phyloP scores from a whole-genome alignment of 2,329 filamentous ascomycete genomes.

The Fusarium penzigii region DNA sequence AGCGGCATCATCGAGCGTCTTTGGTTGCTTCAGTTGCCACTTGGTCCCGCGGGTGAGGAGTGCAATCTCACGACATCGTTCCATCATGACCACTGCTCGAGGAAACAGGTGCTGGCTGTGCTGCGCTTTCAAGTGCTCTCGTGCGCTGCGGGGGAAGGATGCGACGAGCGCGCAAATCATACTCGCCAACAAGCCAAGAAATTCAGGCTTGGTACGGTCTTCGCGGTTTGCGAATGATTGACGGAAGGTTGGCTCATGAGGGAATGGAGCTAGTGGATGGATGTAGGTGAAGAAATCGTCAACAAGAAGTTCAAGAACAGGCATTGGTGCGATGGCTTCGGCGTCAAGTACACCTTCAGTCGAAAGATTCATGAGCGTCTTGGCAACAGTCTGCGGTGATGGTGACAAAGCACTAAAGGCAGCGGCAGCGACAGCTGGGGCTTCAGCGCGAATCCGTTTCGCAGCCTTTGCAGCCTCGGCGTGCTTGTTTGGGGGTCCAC shows the following conservation, averaged over 20 bases:
- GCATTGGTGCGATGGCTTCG: constrained; percentile 71
- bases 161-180: constrained; percentile 76
- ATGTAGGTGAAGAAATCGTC: constrained; percentile 86
- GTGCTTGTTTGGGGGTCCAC: constrained; percentile 61
- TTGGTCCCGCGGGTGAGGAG: constrained; percentile 64
- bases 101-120: constrained; percentile 66
- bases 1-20: constrained; percentile 58
- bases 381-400: constrained; percentile 48
- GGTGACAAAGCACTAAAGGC: constrained; percentile 36
- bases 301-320: constrained; percentile 67
- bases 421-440: constrained; percentile 12
- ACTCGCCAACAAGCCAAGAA: constrained; percentile 69
- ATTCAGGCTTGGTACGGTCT: constrained; percentile 65
- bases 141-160: constrained; percentile 72
- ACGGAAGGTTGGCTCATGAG: constrained; percentile 76
- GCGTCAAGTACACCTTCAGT: constrained; percentile 51
- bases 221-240: constrained; percentile 67
- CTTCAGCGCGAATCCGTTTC: constrained; percentile 47
- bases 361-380: constrained; percentile 50
- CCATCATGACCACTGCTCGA: constrained; percentile 67
- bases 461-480: constrained; percentile 56
- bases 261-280: constrained; percentile 74
- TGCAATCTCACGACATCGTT: constrained; percentile 70
- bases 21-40: constrained; percentile 48
- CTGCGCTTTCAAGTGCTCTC: constrained; percentile 67